Evolutionary conservation across 306 rosid species (phyloP), one percentile per base, ranked within the genome.

Genomic region (Styphnolobium japonicum): DNA sequence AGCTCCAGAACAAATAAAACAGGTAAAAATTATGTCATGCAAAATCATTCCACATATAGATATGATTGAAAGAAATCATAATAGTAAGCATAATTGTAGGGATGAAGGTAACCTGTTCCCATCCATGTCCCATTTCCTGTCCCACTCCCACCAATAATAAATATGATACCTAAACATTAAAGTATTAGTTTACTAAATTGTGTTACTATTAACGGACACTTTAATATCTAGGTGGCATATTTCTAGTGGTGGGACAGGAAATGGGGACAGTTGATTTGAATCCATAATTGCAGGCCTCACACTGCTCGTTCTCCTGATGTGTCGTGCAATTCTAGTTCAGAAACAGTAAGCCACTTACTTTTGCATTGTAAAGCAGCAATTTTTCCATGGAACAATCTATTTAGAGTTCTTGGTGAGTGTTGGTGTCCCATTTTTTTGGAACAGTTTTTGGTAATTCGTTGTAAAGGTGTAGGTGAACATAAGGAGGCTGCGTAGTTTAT

Each of bases 191-290:
- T 15, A 42, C 43, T 3, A 52, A 81, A 29, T 42, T 52, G 61
- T 21, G 62, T 43, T 52, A 18, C 39, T 19, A 64, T 43, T 65
- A 80, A 31, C 55, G 1, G 52, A n/a, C 61, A 27, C 80, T 56
- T 65, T 2, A 62, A 51, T 80, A 60, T 73, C 52, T 64, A 31
- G 11, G 36, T 49, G 51, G 79, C 60, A 80, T 51, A 15, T 36
- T 49, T 51, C 37, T 39, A 51, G 40, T 39, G 60, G 61, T 52
- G 52, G 22, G 51, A 19, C 11, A 52, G 36, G n/a, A 65, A 63
- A 73, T 10, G 49, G 52, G 48, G 37, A 51, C 42, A 51, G 0
- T 4, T 51, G 10, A 65, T 40, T 46, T 14, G 45, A 45, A 71
- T 49, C 46, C 16, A 60, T 7, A 48, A 48, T 37, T 49, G 78